Evolutionary conservation across 106 monocot species (phyloP), one percentile per base, ranked within the genome.

Genomic region (Posidonia australis): DNA sequence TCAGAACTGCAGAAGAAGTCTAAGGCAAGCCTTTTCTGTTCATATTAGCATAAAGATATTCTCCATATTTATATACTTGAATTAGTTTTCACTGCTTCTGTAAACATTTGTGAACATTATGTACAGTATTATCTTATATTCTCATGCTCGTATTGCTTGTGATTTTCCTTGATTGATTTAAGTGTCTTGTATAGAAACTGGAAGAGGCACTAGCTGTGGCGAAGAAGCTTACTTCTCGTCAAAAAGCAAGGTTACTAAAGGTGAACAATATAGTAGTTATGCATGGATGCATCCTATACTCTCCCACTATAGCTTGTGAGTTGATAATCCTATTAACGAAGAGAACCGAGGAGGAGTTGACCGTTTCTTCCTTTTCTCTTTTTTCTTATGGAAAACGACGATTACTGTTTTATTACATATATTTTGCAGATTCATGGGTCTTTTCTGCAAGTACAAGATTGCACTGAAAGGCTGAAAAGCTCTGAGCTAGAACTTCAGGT

Each of bases 401-500:
- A 58, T 36, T 27, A 14, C 24, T n/a, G 60, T 29, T 62, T n/a
- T 36, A 36, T 28, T 53, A 27, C 26, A 14, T 51, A 31, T 53
- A 21, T 26, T 41, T 25, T 74, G 43, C 79, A 91, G 90, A 49
- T 91, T 58, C 74, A 75, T 23, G 81, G 30, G 60, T 72, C 71
- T 64, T 86, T 67, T 72, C 32, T 83, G 54, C 83, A 81, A 73
- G 54, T 77, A 21, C 74, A 81, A 48, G 83, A 79, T 31, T 81
- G 69, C 46, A 61, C 46, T 55, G 83, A 86, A 60, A 86, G 58
- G 62, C 64, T 91, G 11, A 81, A 86, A 72, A 76, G 51, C 68
- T 77, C 71, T 67, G 83, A 91, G 61, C 67, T 77, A 58, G 86
- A 91, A 67, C 85, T 91, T 14, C 73, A 79, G 86, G 86, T 81